Conservation (phyloP, 1,284 basidiomycete genomes). For the Phylloporus sp. region DNA sequence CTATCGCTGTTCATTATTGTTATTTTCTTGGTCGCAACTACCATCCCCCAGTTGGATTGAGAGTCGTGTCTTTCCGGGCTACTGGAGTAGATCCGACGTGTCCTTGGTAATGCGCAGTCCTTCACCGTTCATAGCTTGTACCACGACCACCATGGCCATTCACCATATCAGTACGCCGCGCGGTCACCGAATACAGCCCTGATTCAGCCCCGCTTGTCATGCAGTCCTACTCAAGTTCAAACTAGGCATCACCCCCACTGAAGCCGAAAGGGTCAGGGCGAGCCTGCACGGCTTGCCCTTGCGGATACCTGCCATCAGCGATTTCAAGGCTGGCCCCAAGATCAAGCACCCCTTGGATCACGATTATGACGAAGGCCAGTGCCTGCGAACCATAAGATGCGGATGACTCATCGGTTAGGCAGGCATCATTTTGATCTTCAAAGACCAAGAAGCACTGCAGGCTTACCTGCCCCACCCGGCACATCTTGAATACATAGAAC, state of each 20-base stretch:
- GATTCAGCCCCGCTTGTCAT: neutral
- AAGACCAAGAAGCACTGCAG: constrained; percentile 23
- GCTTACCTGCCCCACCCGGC: constrained; percentile 28
- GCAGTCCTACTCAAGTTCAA: constrained; percentile 35
- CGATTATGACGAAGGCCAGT: constrained; percentile 35
- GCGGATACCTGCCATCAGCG: constrained; percentile 26
- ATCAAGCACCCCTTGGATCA: constrained; percentile 31
- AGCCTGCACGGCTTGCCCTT: constrained; percentile 17
- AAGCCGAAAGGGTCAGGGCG: constrained; percentile 17
- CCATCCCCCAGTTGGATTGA: constrained; percentile 1
- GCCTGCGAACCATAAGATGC: neutral
- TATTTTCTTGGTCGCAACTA: constrained; percentile 4
- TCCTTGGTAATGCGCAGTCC: neutral
- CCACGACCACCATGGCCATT: constrained; percentile 34
- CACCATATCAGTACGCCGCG: constrained; percentile 32
- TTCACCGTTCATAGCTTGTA: too few species aligned
- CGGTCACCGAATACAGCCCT: neutral
- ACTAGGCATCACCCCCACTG: constrained; percentile 14
- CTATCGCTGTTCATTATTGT: constrained; percentile 13
- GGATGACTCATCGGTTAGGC: neutral
- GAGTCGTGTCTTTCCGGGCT: neutral
- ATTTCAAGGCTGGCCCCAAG: constrained; percentile 22
- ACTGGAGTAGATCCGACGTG: neutral
- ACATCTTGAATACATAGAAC: constrained; percentile 21
- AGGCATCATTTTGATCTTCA: constrained; percentile 35